Evolutionary conservation across 345 rosid genomes (phyloP).

Genomic region (Pugionium cornutum): DNA sequence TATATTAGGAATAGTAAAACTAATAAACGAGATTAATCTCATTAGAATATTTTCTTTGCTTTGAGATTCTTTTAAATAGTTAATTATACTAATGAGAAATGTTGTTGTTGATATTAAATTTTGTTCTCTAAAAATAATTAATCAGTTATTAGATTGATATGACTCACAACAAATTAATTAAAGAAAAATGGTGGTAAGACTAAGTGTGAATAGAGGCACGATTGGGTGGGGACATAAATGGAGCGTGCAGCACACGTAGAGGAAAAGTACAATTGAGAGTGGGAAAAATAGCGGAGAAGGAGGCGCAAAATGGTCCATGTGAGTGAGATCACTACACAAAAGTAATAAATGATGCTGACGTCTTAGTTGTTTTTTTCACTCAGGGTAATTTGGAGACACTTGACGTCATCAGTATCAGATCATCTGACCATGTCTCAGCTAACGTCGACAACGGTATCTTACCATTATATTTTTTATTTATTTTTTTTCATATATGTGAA

Average conservation of each 20-base stretch:
- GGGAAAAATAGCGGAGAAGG: neutral
- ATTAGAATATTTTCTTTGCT: too few species aligned
- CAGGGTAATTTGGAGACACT: slow-evolving; percentile 19
- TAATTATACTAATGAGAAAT: too few species aligned
- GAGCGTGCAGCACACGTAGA: slow-evolving; percentile 27
- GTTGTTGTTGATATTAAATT: too few species aligned
- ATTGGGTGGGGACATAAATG: slow-evolving; percentile 4
- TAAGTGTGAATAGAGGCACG: neutral
- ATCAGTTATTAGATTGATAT: too few species aligned
- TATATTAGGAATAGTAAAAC: too few species aligned
- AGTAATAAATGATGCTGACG: slow-evolving; percentile 38
- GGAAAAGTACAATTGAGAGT: neutral
- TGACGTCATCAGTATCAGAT: slow-evolving; percentile 39
- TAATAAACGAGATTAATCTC: too few species aligned
- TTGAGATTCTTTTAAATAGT: too few species aligned
- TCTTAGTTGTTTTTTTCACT: slow-evolving; percentile 6
- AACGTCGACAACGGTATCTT: slow-evolving; percentile 35
- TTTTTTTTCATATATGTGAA: too few species aligned
- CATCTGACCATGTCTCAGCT: slow-evolving; percentile 36
- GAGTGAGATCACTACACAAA: slow-evolving; percentile 26
- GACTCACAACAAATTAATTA: too few species aligned
- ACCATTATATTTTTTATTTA: neutral
- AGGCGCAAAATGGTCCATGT: too few species aligned
- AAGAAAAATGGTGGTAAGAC: too few species aligned
- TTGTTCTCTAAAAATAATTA: too few species aligned